These are phyloP conservation scores for Alternaria brassicicola DNA, from an alignment of 2,329 filamentous ascomycete species.

Conservation along the genomic window DNA sequence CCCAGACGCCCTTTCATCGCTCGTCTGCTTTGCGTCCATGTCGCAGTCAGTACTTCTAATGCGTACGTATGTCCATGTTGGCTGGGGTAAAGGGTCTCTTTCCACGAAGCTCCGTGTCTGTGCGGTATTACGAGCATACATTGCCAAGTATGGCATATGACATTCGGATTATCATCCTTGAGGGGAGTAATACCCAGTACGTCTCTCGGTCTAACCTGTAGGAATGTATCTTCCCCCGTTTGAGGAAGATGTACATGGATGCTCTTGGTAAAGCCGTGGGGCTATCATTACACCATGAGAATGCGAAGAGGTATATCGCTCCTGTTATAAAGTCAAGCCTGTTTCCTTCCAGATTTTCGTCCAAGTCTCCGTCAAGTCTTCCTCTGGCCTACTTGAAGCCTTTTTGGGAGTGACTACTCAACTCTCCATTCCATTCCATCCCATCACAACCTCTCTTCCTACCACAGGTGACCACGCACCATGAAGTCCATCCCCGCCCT, in stretches of 20 bases:
- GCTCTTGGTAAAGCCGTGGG: background rate
- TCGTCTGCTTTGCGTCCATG: background rate
- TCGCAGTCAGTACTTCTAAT: background rate
- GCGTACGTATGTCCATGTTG: background rate
- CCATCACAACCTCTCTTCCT: background rate
- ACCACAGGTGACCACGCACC: background rate
- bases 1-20: background rate
- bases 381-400: background rate
- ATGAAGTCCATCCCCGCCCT: slow-evolving; percentile 1
- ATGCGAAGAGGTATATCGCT: background rate
- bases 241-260: background rate
- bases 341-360: background rate
- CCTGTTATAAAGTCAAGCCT: background rate
- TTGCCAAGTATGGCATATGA: background rate
- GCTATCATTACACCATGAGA: background rate
- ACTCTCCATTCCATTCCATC: background rate
- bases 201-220: background rate
- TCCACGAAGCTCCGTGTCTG: background rate
- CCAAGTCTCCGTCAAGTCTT: background rate
- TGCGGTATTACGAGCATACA: background rate
- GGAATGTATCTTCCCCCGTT: background rate
- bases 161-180: background rate
- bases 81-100: background rate
- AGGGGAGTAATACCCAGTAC: background rate
- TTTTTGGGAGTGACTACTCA: background rate